Evolutionary conservation across 768 basidiomycete genomes (phyloP).

Genomic region (Heimioporus sp.): DNA sequence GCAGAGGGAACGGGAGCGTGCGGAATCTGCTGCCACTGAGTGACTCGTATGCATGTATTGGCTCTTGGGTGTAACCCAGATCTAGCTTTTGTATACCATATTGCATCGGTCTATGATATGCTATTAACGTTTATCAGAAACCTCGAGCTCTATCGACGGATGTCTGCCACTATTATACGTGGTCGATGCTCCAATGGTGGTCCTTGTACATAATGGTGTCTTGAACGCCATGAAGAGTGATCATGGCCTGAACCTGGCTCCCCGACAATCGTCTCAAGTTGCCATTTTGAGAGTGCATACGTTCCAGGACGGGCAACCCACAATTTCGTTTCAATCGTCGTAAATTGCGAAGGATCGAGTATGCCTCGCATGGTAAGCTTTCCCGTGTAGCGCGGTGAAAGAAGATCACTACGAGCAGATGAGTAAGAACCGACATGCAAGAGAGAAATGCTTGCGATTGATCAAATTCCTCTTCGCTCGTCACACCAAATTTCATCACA

Average conservation of each 20-base stretch:
- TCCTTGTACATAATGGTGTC: slow-evolving; percentile 41
- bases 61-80: no score
- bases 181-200: slow-evolving; percentile 27
- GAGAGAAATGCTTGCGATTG: slow-evolving; percentile 17
- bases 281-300: slow-evolving; percentile 68
- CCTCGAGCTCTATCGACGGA: slow-evolving; percentile 7
- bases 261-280: slow-evolving; percentile 62
- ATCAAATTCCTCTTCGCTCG: slow-evolving; percentile 18
- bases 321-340: slow-evolving; percentile 47
- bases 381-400: slow-evolving; percentile 61
- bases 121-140: slow-evolving; percentile 3
- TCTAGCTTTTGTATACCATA: neutral
- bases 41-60: slow-evolving; percentile 8
- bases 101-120: slow-evolving; percentile 13
- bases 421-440: neutral
- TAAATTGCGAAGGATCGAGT: slow-evolving; percentile 48
- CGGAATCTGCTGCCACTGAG: slow-evolving; percentile 18
- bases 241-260: slow-evolving; percentile 25
- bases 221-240: slow-evolving; percentile 31
- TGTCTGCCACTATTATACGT: slow-evolving; percentile 34
- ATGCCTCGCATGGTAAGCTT: slow-evolving; percentile 63
- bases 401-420: slow-evolving; percentile 34
- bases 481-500: slow-evolving; percentile 45
- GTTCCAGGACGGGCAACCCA: slow-evolving; percentile 64
- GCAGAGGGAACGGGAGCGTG: slow-evolving; percentile 34